Evolutionary conservation across 257 asterid species (phyloP), one percentile per base, ranked within the genome.

Genomic region (Primulina eburnea): DNA sequence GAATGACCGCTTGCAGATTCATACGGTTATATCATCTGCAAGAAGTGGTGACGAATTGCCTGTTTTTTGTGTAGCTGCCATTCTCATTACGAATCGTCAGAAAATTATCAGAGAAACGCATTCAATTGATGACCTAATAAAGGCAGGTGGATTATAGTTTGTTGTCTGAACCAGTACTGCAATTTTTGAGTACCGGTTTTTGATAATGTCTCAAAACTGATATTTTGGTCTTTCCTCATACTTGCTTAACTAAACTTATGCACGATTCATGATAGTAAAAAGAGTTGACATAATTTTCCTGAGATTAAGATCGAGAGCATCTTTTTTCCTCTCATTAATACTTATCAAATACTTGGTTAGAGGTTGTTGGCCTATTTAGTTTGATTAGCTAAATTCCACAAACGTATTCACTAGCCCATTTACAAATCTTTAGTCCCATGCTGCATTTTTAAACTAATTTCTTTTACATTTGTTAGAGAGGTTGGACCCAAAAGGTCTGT

Each of bases 31-130:
- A 47, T 70, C 92, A 61, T 81, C 89, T 10, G 82, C 86, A 73
- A 87, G 87, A 82, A 89, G 85, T 60, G 90, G 92, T 60, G 90
- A 87, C 81, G 97, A 90, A 80, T 78, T 92, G 78, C 97, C 98
- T 34, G 96, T 92, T 68, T 92, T 90, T 58, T 86, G 96, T 75
- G 98, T 92, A 65, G 98, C 98, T 64, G 96, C 98, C 74, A 89
- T 92, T 76, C 98, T 92, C 69, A 79, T 92, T 70, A 82, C 86
- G 89, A 92, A 92, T 77, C 94, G 96, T 55, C 97, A 90, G 68
- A 92, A 89, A 82, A 83, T 92, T 75, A 78, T 89, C 73, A 81
- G 79, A 80, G 92, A 83, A 79, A 87, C 98, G 38, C 92, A 21
- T 82, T 92, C 98, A 24, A 82, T 92, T 70, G 97, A 90, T 78